Evolutionary conservation across 305 asterid species (phyloP).

Genomic region (Fraxinus sp.): DNA sequence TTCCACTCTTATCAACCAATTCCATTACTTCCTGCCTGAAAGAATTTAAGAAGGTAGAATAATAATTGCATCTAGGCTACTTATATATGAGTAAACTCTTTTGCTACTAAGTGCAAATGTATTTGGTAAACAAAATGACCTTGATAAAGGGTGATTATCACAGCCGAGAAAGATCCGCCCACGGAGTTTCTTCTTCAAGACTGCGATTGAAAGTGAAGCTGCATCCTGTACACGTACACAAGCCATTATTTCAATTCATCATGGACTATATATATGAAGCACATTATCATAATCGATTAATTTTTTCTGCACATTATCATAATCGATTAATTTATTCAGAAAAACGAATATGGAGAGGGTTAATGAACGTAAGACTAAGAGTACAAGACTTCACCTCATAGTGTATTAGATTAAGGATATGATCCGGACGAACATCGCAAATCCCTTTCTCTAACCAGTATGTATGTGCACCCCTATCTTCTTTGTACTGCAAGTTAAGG

Average conservation of each 20-base stretch:
- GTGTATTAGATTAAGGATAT: constrained; percentile 85
- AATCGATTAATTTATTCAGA: not conserved
- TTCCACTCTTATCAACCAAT: constrained; percentile 67
- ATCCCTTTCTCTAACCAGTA: constrained; percentile 86
- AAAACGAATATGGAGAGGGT: not conserved
- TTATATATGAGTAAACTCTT: not conserved
- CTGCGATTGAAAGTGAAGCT: constrained; percentile 68
- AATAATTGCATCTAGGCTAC: not conserved
- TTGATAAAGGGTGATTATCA: constrained; percentile 84
- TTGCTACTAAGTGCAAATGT: not conserved
- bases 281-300: too few relatives aligned
- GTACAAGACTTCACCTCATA: constrained; percentile 60
- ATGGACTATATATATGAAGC: not conserved
- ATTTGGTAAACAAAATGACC: constrained; percentile 39
- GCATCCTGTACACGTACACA: constrained; percentile 58
- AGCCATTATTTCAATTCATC: not conserved
- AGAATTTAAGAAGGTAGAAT: constrained; percentile 2
- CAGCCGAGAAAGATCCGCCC: constrained; percentile 73
- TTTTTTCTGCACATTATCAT: not conserved
- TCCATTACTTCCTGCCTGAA: constrained; percentile 87
- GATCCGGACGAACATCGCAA: constrained; percentile 74
- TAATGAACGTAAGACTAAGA: not conserved
- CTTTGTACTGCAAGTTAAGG: constrained; percentile 73
- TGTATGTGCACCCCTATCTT: constrained; percentile 85
- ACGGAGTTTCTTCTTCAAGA: constrained; percentile 63